Evolutionary conservation across 2,329 filamentous ascomycete species (phyloP).

Genomic region (Hymenoscyphus albidus): DNA sequence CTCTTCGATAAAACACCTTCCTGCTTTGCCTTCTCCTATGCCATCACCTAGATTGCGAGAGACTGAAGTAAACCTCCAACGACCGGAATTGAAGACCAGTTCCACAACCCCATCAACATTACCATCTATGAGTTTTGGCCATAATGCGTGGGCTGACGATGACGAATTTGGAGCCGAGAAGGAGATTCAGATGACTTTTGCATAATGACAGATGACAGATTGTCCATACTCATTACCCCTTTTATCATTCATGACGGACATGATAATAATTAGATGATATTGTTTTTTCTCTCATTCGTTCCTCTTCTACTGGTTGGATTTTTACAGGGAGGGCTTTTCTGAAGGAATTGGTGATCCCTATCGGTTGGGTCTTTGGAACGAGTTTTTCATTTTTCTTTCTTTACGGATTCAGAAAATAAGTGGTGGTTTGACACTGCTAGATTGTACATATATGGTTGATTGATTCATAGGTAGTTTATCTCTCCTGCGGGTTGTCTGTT

Average conservation of each 20-base stretch:
- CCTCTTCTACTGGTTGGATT: not conserved
- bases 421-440: not conserved
- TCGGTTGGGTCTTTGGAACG: not conserved
- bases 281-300: not conserved
- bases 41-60: slow-evolving; percentile 16
- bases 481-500: not conserved
- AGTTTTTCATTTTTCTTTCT: not conserved
- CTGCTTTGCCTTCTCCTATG: slow-evolving; percentile 9
- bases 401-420: not conserved
- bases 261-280: not conserved
- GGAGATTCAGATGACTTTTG: slow-evolving; percentile 80
- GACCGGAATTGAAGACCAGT: slow-evolving; percentile 43
- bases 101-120: slow-evolving; percentile 50
- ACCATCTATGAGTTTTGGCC: slow-evolving; percentile 33
- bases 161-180: slow-evolving; percentile 68
- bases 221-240: not conserved
- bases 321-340: not conserved
- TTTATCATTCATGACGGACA: not conserved
- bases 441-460: slow-evolving; percentile 3
- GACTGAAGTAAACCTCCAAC: slow-evolving; percentile 17
- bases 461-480: not conserved
- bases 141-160: slow-evolving; percentile 71
- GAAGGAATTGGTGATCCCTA: not conserved
- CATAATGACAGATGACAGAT: slow-evolving; percentile 20
- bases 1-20: slow-evolving; percentile 18